phyloP scores from a whole-genome alignment of 1,139 yeast genomes.

The Wickerhamomyces sp. region DNA sequence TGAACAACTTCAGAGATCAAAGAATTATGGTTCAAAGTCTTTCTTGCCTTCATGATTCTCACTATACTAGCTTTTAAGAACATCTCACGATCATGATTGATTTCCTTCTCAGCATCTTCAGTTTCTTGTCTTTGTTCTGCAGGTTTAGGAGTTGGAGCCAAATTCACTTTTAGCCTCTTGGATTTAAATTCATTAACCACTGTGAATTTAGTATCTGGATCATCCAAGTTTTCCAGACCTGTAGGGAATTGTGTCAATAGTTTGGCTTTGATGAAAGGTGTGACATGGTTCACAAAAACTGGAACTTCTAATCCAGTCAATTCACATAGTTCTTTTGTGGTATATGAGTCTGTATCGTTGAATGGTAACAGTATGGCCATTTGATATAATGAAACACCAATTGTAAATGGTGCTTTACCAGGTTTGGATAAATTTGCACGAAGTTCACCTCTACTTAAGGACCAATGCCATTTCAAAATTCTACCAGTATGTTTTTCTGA shows the following conservation, averaged over 20 bases:
- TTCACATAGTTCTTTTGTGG: constrained; percentile 56
- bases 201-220: constrained; percentile 58
- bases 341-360: constrained; percentile 58
- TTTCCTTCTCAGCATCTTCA: constrained; percentile 78
- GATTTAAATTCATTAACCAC: constrained; percentile 81
- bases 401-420: constrained; percentile 77
- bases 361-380: constrained; percentile 79
- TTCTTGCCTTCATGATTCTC: constrained; percentile 93
- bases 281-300: constrained; percentile 66
- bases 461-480: constrained; percentile 94
- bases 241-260: constrained; percentile 63
- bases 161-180: constrained; percentile 78
- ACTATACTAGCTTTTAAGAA: constrained; percentile 91
- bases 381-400: constrained; percentile 82
- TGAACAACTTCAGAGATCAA: constrained; percentile 86
- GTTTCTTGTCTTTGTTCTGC: constrained; percentile 66
- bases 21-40: constrained; percentile 70
- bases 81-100: constrained; percentile 82
- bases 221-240: constrained; percentile 42
- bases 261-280: constrained; percentile 76
- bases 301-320: constrained; percentile 65
- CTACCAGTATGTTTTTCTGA: constrained; percentile 79
- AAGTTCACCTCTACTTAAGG: constrained; percentile 87
- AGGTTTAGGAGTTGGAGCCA: constrained; percentile 72
- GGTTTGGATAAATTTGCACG: constrained; percentile 82